Evolutionary conservation across 192 early-diverging fungal species (phyloP).

Genomic region (Podochytrium sp.): DNA sequence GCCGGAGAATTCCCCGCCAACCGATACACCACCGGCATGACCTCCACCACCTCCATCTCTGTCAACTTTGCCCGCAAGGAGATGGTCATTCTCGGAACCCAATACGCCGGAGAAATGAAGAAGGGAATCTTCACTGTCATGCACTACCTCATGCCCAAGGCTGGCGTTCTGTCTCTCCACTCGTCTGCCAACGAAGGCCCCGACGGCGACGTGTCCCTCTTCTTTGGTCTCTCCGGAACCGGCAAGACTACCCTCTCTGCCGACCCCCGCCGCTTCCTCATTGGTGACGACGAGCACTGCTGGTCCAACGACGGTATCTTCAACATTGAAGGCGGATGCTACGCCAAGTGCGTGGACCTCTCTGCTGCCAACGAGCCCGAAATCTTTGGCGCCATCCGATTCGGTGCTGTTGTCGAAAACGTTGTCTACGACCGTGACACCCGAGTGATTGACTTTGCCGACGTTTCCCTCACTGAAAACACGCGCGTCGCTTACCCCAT

Average conservation of each 20-base stretch:
- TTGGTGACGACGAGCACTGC: slow-evolving; percentile 99
- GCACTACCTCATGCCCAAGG: slow-evolving; percentile 99
- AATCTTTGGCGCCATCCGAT: slow-evolving; percentile 95
- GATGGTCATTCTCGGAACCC: slow-evolving; percentile 98
- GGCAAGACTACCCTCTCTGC: slow-evolving; percentile 98
- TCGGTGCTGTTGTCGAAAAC: slow-evolving; percentile 93
- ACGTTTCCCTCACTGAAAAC: slow-evolving; percentile 87
- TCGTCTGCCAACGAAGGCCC: slow-evolving; percentile 95
- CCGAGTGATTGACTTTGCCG: slow-evolving; percentile 80
- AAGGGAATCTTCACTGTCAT: slow-evolving; percentile 95
- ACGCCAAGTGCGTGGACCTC: slow-evolving; percentile 96
- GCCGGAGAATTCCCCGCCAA: slow-evolving; percentile 93
- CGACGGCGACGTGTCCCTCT: slow-evolving; percentile 89
- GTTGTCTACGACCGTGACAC: slow-evolving; percentile 81
- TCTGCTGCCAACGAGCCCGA: slow-evolving; percentile 97
- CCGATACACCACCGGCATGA: slow-evolving; percentile 93
- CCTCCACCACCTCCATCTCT: slow-evolving; percentile 88
- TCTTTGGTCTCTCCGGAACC: slow-evolving; percentile 98
- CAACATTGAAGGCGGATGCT: slow-evolving; percentile 99
- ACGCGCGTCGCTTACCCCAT: slow-evolving; percentile 97
- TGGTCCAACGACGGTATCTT: slow-evolving; percentile 97
- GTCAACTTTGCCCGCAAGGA: slow-evolving; percentile 91
- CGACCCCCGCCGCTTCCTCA: slow-evolving; percentile 88
- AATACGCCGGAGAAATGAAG: slow-evolving; percentile 99
- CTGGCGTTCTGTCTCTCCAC: slow-evolving; percentile 84